These are phyloP conservation scores for Talaromyces proteolyticus DNA, from an alignment of 495 filamentous ascomycete species.

Conservation along the genomic window DNA sequence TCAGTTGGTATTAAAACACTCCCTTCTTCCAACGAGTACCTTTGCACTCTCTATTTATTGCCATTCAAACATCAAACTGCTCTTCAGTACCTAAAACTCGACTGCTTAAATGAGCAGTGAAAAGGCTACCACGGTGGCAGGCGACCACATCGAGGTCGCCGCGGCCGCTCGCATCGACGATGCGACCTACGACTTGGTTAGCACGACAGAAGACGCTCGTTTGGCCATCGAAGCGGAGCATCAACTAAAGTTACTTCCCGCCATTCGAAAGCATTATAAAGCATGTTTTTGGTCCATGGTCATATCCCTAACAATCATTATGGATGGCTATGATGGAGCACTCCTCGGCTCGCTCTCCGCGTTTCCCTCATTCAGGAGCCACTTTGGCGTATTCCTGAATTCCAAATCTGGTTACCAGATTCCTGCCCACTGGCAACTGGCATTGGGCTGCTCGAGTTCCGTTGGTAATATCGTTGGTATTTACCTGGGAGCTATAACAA, in stretches of 20 bases:
- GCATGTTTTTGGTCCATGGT: slow-evolving; percentile 39
- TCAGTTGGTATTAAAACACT: background rate
- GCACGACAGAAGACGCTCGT: slow-evolving; percentile 9
- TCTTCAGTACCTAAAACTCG: background rate
- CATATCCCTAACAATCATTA: slow-evolving; percentile 38
- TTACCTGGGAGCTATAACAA: slow-evolving; percentile 5
- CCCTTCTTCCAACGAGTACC: background rate
- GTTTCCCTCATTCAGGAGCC: slow-evolving; percentile 44
- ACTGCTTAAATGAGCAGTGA: background rate
- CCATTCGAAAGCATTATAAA: slow-evolving; percentile 28
- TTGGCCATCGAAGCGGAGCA: slow-evolving; percentile 16
- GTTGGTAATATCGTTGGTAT: slow-evolving; percentile 21
- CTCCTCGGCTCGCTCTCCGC: slow-evolving; percentile 32
- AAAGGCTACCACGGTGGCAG: background rate
- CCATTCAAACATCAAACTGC: background rate
- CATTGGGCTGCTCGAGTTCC: slow-evolving; percentile 50
- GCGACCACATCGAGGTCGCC: slow-evolving; percentile 1
- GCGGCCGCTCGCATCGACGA: background rate
- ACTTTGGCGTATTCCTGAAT: slow-evolving; percentile 47
- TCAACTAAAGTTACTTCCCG: slow-evolving; percentile 13
- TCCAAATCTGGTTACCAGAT: slow-evolving; percentile 48
- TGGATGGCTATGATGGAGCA: slow-evolving; percentile 43
- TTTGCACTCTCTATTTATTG: background rate
- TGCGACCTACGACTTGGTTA: background rate
- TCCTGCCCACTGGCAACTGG: slow-evolving; percentile 60